phyloP scores from a whole-genome alignment of 2,329 filamentous ascomycete species.

The Rhytidhysteron rufulum region DNA sequence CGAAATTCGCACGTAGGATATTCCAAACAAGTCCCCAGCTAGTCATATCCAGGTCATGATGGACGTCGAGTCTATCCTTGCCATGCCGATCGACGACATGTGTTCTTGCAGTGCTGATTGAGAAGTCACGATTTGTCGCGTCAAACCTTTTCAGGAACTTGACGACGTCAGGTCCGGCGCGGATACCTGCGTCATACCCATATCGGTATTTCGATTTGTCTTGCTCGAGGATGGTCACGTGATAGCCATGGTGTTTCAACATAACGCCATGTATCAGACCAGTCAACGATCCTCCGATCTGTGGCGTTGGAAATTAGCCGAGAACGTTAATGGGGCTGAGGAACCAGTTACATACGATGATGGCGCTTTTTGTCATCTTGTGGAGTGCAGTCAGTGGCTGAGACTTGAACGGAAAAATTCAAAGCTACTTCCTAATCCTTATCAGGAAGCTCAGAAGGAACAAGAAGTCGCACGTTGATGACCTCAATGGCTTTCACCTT shows the following conservation, averaged over 20 bases:
- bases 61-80: neutral
- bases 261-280: constrained; percentile 18
- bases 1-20: constrained; percentile 27
- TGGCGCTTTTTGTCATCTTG: too few species aligned
- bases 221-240: constrained; percentile 12
- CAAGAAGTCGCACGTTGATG: too few species aligned
- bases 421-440: too few species aligned
- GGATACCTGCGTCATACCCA: constrained; percentile 14
- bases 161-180: constrained; percentile 12
- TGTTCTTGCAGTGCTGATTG: neutral
- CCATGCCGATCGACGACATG: neutral
- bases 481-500: too few species aligned
- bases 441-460: too few species aligned
- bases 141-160: constrained; percentile 10
- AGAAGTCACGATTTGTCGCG: constrained; percentile 5
- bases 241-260: constrained; percentile 13
- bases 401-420: too few species aligned
- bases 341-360: too few species aligned
- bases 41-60: constrained; percentile 16
- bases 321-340: too few species aligned
- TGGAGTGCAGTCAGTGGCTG: too few species aligned
- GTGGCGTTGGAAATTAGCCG: too few species aligned
- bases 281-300: constrained; percentile 17
- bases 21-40: constrained; percentile 33
- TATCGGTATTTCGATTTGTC: constrained; percentile 9